These are phyloP conservation scores for Melocanna baccifera DNA, from an alignment of 176 grass and related monocot genomes.

Conservation along the genomic window DNA sequence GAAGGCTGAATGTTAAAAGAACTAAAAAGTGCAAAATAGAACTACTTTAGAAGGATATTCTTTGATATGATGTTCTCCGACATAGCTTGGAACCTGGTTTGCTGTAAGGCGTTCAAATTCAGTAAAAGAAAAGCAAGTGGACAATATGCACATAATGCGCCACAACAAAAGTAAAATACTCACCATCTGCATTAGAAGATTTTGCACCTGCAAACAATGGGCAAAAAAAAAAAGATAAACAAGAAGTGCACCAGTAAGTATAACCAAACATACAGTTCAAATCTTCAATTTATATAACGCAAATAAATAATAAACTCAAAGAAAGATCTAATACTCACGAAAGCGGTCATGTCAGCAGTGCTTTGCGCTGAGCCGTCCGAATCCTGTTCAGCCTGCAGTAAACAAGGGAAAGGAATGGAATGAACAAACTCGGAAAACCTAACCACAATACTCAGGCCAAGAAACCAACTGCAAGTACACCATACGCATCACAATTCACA, in stretches of 20 bases:
- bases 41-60: slow-evolving; percentile 80
- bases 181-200: slow-evolving; percentile 93
- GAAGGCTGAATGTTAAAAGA: neutral
- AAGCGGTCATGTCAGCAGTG: slow-evolving; percentile 74
- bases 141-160: neutral
- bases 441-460: neutral
- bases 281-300: neutral
- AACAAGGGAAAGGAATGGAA: neutral
- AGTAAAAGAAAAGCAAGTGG: neutral
- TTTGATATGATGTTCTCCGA: slow-evolving; percentile 82
- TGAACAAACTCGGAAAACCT: neutral
- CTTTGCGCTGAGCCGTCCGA: slow-evolving; percentile 62
- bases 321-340: slow-evolving; percentile 46
- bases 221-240: slow-evolving; percentile 15
- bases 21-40: neutral
- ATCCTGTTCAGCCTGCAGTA: slow-evolving; percentile 54
- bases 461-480: neutral
- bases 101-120: slow-evolving; percentile 51
- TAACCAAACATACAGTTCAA: neutral
- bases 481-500: neutral
- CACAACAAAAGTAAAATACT: slow-evolving; percentile 3
- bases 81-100: slow-evolving; percentile 85
- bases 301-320: neutral
- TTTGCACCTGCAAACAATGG: slow-evolving; percentile 68
- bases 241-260: neutral